Conservation (phyloP, 2,329 filamentous ascomycete genomes). For the Penicillium oxalicum region DNA sequence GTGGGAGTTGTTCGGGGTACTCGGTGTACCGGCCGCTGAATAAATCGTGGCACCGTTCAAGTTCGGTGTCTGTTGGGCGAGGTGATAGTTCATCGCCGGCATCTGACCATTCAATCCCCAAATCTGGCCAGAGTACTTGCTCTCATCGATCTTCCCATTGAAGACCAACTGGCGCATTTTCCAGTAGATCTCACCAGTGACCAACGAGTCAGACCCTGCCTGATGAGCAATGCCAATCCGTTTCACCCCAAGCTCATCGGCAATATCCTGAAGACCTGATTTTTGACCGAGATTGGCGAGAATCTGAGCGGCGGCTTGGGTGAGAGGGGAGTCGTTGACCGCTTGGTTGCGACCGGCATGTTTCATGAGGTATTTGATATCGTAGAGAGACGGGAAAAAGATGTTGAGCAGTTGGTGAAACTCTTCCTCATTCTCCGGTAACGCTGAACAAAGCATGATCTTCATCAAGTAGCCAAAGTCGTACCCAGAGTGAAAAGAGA, state of each 20-base stretch:
- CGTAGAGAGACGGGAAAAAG: conserved; percentile 89
- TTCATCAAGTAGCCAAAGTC: conserved; percentile 98
- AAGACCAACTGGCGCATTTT: conserved; percentile 85
- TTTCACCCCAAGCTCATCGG: conserved; percentile 86
- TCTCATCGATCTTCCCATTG: conserved; percentile 69
- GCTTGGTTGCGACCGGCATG: conserved; percentile 68
- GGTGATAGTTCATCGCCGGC: conserved; percentile 45
- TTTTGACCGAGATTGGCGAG: conserved; percentile 83
- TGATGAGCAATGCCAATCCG: conserved; percentile 83
- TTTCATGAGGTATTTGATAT: conserved; percentile 97
- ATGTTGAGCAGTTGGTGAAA: conserved; percentile 85
- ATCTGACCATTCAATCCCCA: conserved; percentile 80
- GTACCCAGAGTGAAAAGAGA: conserved; percentile 96
- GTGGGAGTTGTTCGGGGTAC: conserved; percentile 58
- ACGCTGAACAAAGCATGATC: conserved; percentile 71
- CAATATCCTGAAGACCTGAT: conserved; percentile 86
- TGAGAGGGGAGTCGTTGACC: conserved; percentile 57
- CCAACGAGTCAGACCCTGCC: conserved; percentile 84
- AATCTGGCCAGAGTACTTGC: conserved; percentile 77
- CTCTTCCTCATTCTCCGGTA: conserved; percentile 83
- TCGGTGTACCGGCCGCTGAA: conserved; percentile 51
- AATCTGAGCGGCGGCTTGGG: conserved; percentile 63
- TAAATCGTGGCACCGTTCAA: conserved; percentile 51
- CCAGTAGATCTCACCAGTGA: conserved; percentile 94
- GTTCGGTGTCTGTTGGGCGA: conserved; percentile 47